Base-by-base conservation (phyloP, 192 early-diverging fungal genomes). In the Backusella sp. region DNA sequence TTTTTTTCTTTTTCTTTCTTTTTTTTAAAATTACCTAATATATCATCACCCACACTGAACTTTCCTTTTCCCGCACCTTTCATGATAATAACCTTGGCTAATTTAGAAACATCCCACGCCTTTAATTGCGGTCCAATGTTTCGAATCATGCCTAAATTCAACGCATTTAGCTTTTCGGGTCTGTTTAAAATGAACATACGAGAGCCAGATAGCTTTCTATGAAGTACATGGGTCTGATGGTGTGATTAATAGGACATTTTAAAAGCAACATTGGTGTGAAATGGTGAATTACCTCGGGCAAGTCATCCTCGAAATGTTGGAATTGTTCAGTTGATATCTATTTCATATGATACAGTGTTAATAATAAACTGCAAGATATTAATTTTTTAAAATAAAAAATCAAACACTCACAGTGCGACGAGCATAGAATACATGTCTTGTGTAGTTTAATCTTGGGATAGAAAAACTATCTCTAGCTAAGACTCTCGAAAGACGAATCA, bases 11-110 rank as follows among this genome's bases (percentile, higher is more conserved):
- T 26, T 28, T 26, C 32, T 32, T 32, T 32, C 32, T 32, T 32
- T 32, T 32, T 32, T 32, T 32, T 32, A 32, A 32, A 32, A 15
- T 49, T 83, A 86, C 82, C 53, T 71, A 84, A 84, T n/a, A 94
- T 91, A 79, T 94, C 93, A 52, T 91, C 93, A 36, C 97, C 96
- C 39, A 96, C 95, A 80, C 97, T 97, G 79, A 98, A 98, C 32
- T 92, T 94, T 70, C 87, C 87, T 21, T 85, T 84, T 42, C 90
- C 92, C 46, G 89, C 86, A 1, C 89, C 90, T 72, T 92, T 92
- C 77, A 98, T 78, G 41, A 99, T 86, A 71, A 99, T 94, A 42
- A 96, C 91, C 81, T 96, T 96, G 83, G 94, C 93, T 67, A 94
- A 83, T 68, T 96, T 91, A 8, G 96, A 96, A 28, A 90, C 86